Base-by-base conservation (phyloP, 1,284 basidiomycete species). In the Cutaneotrichosporon sp. region DNA sequence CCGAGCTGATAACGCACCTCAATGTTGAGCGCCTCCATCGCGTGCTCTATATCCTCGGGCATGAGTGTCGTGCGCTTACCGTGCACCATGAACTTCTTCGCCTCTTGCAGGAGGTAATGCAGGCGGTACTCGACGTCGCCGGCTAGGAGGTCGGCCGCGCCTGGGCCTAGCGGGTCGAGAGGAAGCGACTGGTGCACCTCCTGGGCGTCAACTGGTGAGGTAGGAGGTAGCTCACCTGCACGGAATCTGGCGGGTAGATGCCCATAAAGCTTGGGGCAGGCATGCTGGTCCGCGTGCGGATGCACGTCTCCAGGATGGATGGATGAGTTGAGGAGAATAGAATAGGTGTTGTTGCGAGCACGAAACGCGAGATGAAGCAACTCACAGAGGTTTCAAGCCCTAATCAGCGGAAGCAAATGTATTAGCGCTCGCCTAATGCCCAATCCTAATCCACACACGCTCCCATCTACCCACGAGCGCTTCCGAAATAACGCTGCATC, bases 111-210 rank as follows among this genome's bases (percentile, higher is more conserved):
- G 34, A 80, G 76, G 50, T 79, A 91, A 77, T 96, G 93, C 75
- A 98, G 87, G 64, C 97, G 85, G 81, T 98, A 97, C 78, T 99
- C 96, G 50, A 98, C 92, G 82, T 99, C 97, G 67, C 91, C 92
- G 2, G 96, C 94, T 18, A 99, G 85, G 0, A 91, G 86, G 21
- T 88, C 87, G 2, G 93, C 90, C 13, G 97, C 90, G 7, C 85
- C 80, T 63, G 95, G 91, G 1, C 91, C 85, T 51, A 99, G 81
- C 53, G 83, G 88, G n/a, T 87, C 83, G 65, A 98, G 88, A 56
- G 89, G 89, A 34, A 97, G 80, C 0, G 90, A 89, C 72, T 97
- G 94, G 52, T 97, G 94, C 56, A 91, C 90, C 83, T 98, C 95
- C 93, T 96, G 68, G 18, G 9, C n/a, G 65, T 69, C 34, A 66